These are phyloP conservation scores for Juglanconis juglandina DNA, from an alignment of 2,329 filamentous ascomycete species.

Conservation along the genomic window DNA sequence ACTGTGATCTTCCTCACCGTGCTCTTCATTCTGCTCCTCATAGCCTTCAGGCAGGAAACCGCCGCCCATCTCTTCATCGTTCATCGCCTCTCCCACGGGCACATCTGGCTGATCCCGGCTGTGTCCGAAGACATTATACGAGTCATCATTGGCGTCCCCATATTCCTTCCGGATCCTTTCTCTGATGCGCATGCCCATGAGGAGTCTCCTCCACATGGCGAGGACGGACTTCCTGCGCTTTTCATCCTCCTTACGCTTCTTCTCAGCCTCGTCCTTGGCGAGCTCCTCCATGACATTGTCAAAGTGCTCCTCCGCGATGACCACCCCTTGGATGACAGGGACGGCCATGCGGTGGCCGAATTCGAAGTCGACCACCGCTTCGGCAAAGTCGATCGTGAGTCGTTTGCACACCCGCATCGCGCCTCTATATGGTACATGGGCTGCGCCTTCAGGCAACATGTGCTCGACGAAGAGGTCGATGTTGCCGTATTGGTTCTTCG, in stretches of 20 bases:
- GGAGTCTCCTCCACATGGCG: slow-evolving; percentile 78
- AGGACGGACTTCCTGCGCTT: slow-evolving; percentile 75
- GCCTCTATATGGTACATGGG: slow-evolving; percentile 77
- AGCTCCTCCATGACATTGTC: slow-evolving; percentile 74
- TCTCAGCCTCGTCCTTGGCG: slow-evolving; percentile 72
- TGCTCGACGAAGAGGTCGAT: slow-evolving; percentile 93
- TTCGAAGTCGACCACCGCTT: slow-evolving; percentile 94
- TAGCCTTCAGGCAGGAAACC: slow-evolving; percentile 59
- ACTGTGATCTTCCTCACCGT: slow-evolving; percentile 33
- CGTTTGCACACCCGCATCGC: slow-evolving; percentile 78
- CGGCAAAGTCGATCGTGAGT: slow-evolving; percentile 82
- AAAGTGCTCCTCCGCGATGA: slow-evolving; percentile 78
- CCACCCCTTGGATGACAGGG: slow-evolving; percentile 84
- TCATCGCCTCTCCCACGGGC: slow-evolving; percentile 16
- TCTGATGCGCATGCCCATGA: slow-evolving; percentile 80
- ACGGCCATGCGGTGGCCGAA: slow-evolving; percentile 94
- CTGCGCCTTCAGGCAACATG: slow-evolving; percentile 80
- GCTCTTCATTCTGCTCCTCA: slow-evolving; percentile 43
- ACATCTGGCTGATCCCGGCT: slow-evolving; percentile 35
- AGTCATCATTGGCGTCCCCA: slow-evolving; percentile 52
- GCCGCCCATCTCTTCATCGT: slow-evolving; percentile 53
- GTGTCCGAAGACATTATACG: slow-evolving; percentile 53
- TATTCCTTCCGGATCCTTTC: slow-evolving; percentile 76
- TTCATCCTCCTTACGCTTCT: slow-evolving; percentile 73
- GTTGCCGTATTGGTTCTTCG: slow-evolving; percentile 92